A percentile compares a stretch with the other conserved stretches of the same genome.
These are phyloP conservation scores for Castanopsis chinensis DNA, from an alignment of 306 rosid species.

Conservation along the genomic window DNA sequence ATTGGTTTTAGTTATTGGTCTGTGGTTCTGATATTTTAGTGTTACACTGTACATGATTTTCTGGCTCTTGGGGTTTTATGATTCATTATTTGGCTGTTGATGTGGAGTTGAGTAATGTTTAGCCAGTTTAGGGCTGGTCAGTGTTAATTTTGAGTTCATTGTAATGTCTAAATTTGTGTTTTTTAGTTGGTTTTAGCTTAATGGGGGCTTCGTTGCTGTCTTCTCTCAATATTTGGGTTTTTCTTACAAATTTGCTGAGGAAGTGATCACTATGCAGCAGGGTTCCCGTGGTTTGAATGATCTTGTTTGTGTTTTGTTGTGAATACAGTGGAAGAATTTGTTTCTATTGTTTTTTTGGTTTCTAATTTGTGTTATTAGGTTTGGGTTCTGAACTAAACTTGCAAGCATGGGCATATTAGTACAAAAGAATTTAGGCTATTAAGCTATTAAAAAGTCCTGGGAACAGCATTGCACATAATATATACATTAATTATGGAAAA, in stretches of 20 bases:
- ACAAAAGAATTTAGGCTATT: not conserved
- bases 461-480: not conserved
- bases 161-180: not conserved
- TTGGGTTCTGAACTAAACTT: not conserved
- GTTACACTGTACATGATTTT: not conserved
- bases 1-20: not conserved
- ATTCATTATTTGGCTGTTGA: not conserved
- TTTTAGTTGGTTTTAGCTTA: not conserved
- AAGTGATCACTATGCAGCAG: slow-evolving; percentile 4
- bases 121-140: not conserved
- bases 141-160: not conserved
- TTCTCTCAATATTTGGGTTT: not conserved
- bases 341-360: not conserved
- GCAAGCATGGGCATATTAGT: not conserved
- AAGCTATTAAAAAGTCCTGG: not conserved
- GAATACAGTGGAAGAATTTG: not conserved
- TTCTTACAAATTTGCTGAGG: not conserved
- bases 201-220: not conserved
- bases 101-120: not conserved
- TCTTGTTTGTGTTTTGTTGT: not conserved
- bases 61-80: slow-evolving; percentile 6
- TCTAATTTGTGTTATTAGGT: not conserved
- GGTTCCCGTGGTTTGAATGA: slow-evolving; percentile 12
- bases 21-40: not conserved
- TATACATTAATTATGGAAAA: not conserved